phyloP scores from a whole-genome alignment of 1,284 basidiomycete species.

The Pyrrhoderma noxium region DNA sequence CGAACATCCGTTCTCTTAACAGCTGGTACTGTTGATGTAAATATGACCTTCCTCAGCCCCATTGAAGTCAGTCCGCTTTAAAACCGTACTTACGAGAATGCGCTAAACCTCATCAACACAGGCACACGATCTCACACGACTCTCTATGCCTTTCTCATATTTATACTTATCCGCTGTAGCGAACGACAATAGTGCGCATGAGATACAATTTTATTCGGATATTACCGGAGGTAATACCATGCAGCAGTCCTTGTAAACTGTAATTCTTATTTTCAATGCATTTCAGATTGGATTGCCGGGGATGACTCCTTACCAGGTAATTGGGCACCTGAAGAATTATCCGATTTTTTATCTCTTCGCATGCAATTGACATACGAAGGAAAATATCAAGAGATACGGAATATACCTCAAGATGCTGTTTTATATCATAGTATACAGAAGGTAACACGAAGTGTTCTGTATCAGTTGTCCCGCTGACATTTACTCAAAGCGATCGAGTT shows the following conservation, averaged over 20 bases:
- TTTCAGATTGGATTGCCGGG: constrained; percentile 10
- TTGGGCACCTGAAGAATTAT: neutral
- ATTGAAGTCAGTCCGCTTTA: too few species aligned
- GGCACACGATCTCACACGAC: constrained; percentile 19
- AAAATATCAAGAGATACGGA: constrained; percentile 4
- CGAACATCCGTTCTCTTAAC: too few species aligned
- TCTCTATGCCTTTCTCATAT: constrained; percentile 24
- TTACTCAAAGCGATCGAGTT: neutral
- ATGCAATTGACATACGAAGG: neutral
- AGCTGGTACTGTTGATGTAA: too few species aligned
- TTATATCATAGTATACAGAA: constrained; percentile 8
- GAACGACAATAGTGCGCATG: constrained; percentile 20
- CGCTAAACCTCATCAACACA: neutral
- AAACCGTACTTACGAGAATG: too few species aligned
- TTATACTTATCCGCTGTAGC: constrained; percentile 20
- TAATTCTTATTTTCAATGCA: neutral
- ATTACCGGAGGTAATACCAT: constrained; percentile 7
- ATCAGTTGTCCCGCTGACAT: neutral
- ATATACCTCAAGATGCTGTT: constrained; percentile 6
- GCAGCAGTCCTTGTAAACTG: neutral
- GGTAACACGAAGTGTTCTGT: neutral
- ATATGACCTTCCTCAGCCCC: too few species aligned
- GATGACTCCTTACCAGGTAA: neutral
- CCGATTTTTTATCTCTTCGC: neutral
- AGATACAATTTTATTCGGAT: constrained; percentile 21